phyloP scores from a whole-genome alignment of 179 eudicot genomes.

The Silene vulgaris region DNA sequence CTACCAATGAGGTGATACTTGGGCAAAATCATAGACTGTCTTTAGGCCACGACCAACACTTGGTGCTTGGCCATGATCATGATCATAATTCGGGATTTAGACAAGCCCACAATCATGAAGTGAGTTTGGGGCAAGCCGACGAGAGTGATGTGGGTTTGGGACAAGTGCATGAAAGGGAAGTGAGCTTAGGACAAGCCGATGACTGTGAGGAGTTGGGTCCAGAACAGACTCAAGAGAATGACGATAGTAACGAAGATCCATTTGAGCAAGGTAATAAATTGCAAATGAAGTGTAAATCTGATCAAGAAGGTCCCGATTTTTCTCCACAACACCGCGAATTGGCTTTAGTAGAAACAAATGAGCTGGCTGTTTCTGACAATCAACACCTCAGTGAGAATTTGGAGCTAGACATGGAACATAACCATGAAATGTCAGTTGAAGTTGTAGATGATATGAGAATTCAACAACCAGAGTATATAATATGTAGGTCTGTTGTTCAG shows the following conservation, averaged over 20 bases:
- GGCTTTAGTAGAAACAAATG: conserved; percentile 40
- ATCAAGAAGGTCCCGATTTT: conserved; percentile 34
- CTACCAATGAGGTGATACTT: conserved; percentile 47
- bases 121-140: conserved; percentile 27
- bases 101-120: conserved; percentile 30
- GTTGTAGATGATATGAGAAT: conserved; percentile 34
- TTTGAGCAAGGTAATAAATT: conserved; percentile 41
- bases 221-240: conserved; percentile 37
- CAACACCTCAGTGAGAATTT: conserved; percentile 43
- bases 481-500: conserved; percentile 46
- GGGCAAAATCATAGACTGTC: conserved; percentile 35
- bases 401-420: conserved; percentile 48
- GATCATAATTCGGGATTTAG: conserved; percentile 30
- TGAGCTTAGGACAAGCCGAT: conserved; percentile 30
- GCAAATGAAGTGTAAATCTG: conserved; percentile 35
- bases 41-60: conserved; percentile 32
- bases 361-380: conserved; percentile 32
- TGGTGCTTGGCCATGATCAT: conserved; percentile 29
- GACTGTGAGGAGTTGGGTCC: conserved; percentile 24
- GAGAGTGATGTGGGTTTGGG: conserved; percentile 36
- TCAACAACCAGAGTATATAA: conserved; percentile 37
- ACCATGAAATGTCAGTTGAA: conserved; percentile 45
- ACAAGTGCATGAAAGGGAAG: conserved; percentile 30
- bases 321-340: conserved; percentile 34
- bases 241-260: conserved; percentile 29